phyloP scores from a whole-genome alignment of 768 basidiomycete species.

The Suillus luteus region DNA sequence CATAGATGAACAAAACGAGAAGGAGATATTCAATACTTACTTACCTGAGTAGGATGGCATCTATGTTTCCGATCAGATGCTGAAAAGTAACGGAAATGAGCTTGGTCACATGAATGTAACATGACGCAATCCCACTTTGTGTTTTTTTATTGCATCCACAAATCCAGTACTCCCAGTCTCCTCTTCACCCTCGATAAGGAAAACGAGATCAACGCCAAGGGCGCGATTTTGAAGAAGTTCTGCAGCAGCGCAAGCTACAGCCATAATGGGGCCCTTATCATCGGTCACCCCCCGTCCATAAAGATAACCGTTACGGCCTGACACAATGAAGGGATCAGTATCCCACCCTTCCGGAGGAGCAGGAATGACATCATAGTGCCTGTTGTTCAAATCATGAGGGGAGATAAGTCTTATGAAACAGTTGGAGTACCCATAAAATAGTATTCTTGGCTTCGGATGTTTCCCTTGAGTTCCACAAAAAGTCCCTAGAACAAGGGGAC shows the following conservation, averaged over 20 bases:
- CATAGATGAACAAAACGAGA: neutral
- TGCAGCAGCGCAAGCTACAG: constrained; percentile 87
- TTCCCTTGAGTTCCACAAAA: constrained; percentile 73
- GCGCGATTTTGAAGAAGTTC: constrained; percentile 70
- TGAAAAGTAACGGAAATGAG: constrained; percentile 31
- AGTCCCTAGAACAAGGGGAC: constrained; percentile 87
- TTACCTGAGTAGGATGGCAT: constrained; percentile 87
- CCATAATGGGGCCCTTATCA: constrained; percentile 94
- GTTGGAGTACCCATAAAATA: constrained; percentile 80
- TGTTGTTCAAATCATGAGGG: constrained; percentile 28
- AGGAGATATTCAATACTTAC: constrained; percentile 12
- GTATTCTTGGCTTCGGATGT: constrained; percentile 64
- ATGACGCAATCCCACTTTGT: constrained; percentile 57
- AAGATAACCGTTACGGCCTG: constrained; percentile 84
- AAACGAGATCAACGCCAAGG: constrained; percentile 83
- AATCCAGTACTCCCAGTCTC: constrained; percentile 94
- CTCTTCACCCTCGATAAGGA: constrained; percentile 95
- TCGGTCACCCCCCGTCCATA: constrained; percentile 93
- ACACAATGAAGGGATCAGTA: constrained; percentile 80
- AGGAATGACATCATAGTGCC: constrained; percentile 96
- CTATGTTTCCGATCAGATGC: constrained; percentile 83
- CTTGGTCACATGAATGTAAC: neutral
- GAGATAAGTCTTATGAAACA: neutral
- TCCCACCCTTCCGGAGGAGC: constrained; percentile 77
- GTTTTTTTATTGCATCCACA: constrained; percentile 64